phyloP scores from a whole-genome alignment of 1,139 yeast genomes.

The Candida albicans region DNA sequence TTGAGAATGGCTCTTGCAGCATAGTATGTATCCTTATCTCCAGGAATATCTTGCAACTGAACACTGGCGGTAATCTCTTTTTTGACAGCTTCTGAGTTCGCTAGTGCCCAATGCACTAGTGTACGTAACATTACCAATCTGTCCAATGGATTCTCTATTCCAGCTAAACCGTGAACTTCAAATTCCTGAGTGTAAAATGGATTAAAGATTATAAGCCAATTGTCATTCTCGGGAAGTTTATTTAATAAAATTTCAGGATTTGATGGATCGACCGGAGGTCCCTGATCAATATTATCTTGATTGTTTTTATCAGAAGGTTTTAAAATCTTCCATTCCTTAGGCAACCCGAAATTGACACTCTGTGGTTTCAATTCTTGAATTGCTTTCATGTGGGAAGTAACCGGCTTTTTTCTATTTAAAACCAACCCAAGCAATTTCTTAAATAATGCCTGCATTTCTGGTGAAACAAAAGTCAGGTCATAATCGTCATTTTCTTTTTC shows the following conservation, averaged over 20 bases:
- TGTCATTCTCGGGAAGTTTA: constrained; percentile 12
- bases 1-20: constrained; percentile 39
- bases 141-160: constrained; percentile 42
- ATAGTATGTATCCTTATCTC: constrained; percentile 47
- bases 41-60: constrained; percentile 42
- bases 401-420: constrained; percentile 41
- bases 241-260: constrained; percentile 39
- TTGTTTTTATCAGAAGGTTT: constrained; percentile 19
- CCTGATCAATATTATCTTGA: constrained; percentile 19
- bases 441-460: constrained; percentile 37
- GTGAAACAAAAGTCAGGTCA: constrained; percentile 23
- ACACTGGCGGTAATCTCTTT: constrained; percentile 30
- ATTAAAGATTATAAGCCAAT: constrained; percentile 18
- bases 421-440: constrained; percentile 36
- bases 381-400: constrained; percentile 33
- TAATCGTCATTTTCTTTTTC: constrained; percentile 14
- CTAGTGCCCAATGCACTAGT: constrained; percentile 50
- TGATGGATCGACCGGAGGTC: constrained; percentile 35
- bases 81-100: constrained; percentile 45
- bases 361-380: constrained; percentile 42
- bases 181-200: constrained; percentile 41
- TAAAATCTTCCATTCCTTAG: constrained; percentile 43
- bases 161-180: constrained; percentile 44
- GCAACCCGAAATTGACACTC: constrained; percentile 38
- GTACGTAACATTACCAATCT: constrained; percentile 48